Percentiles rank a stretch among this genome's conserved stretches.
These are phyloP conservation scores for Ustilago trichophora DNA, from an alignment of 1,284 basidiomycete genomes.

Conservation along the genomic window DNA sequence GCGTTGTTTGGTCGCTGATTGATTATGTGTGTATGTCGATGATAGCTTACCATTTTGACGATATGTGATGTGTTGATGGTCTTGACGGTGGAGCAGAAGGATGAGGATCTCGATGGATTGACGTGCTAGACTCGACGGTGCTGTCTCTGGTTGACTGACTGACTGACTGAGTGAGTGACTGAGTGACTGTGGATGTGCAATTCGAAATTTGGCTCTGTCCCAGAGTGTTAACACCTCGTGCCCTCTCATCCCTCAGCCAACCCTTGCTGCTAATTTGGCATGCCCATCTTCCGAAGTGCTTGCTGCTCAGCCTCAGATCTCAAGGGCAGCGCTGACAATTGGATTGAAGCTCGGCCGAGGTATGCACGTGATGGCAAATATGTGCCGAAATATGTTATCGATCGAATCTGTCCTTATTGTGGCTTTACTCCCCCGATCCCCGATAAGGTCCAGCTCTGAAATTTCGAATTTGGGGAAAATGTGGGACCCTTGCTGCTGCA, in stretches of 20 bases:
- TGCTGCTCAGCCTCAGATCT: no score
- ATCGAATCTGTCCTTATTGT: not conserved
- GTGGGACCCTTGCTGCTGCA: not conserved
- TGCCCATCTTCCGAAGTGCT: no score
- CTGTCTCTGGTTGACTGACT: not conserved
- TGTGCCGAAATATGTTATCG: not conserved
- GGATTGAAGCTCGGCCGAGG: no score
- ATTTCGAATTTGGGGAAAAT: slow-evolving; percentile 2
- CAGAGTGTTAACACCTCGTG: not conserved
- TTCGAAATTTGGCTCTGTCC: slow-evolving; percentile 2
- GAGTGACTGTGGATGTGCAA: no score
- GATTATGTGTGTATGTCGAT: slow-evolving; percentile 10
- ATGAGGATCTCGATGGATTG: slow-evolving; percentile 2
- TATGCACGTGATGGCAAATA: not conserved
- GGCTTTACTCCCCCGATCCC: no score
- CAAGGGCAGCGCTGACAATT: no score
- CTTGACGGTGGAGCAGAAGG: slow-evolving; percentile 47
- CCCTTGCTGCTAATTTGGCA: no score
- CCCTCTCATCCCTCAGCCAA: no score
- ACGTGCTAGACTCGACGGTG: slow-evolving; percentile 13
- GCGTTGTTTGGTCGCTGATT: slow-evolving; percentile 10
- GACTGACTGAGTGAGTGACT: not conserved
- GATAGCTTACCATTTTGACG: slow-evolving; percentile 53
- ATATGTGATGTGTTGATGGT: slow-evolving; percentile 45
- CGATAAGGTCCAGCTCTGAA: not conserved